Evolutionary conservation across 176 grass and related monocot genomes (phyloP).

Genomic region (Avena insularis): DNA sequence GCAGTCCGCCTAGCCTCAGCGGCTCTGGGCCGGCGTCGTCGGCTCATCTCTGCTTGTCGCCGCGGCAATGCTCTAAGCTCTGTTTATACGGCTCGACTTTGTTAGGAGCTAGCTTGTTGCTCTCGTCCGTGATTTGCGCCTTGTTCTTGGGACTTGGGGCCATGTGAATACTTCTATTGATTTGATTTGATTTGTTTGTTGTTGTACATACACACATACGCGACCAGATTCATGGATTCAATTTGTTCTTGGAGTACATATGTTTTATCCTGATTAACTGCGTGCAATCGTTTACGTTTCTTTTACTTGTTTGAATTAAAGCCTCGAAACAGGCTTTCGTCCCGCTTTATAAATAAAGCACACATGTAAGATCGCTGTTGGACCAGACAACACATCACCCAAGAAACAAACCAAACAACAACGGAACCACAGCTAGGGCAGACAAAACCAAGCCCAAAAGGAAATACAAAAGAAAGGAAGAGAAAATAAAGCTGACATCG

Average conservation of each 20-base stretch:
- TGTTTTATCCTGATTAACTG: not conserved
- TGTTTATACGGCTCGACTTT: not conserved
- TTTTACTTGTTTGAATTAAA: too few species aligned
- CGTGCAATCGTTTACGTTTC: not conserved
- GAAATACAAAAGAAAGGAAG: too few species aligned
- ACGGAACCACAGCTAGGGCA: too few species aligned
- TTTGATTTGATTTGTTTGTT: not conserved
- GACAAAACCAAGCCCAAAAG: too few species aligned
- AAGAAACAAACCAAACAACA: too few species aligned
- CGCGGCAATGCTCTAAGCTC: slow-evolving; percentile 24
- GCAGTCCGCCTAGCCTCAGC: slow-evolving; percentile 18
- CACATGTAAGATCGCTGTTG: too few species aligned
- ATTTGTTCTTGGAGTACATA: not conserved
- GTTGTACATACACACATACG: not conserved
- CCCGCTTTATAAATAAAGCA: too few species aligned
- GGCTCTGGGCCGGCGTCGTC: slow-evolving; percentile 47
- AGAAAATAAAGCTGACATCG: too few species aligned
- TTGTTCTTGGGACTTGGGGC: not conserved
- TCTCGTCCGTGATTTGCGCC: not conserved
- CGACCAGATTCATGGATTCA: not conserved
- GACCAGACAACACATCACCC: too few species aligned
- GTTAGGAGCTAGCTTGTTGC: not conserved
- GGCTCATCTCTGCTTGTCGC: slow-evolving; percentile 41
- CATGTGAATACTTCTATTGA: not conserved
- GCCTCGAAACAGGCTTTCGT: too few species aligned